phyloP scores from a whole-genome alignment of 202 grass and related monocot species.

The Zizania palustris region DNA sequence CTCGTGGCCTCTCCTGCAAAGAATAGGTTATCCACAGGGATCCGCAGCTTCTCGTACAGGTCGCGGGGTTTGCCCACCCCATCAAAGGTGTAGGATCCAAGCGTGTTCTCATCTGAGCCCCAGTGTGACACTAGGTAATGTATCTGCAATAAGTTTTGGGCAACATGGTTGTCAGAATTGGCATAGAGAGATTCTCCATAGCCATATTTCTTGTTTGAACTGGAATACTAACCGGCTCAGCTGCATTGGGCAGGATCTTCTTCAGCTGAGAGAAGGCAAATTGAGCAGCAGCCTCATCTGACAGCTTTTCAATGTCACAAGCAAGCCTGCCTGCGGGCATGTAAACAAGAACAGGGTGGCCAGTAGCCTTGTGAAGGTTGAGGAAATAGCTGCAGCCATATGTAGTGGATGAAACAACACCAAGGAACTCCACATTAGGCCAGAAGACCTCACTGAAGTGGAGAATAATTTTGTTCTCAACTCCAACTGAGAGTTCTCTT shows the following conservation, averaged over 20 bases:
- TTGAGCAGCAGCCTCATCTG: conserved; percentile 76
- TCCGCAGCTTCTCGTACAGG: conserved; percentile 80
- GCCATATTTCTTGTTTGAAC: not conserved
- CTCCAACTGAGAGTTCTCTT: conserved; percentile 69
- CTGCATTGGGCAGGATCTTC: conserved; percentile 83
- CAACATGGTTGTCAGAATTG: conserved; percentile 2
- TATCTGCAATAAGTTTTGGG: conserved; percentile 56
- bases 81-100: conserved; percentile 96
- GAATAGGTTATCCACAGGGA: conserved; percentile 95
- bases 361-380: conserved; percentile 97
- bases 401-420: conserved; percentile 79
- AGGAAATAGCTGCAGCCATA: conserved; percentile 99
- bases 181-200: not conserved
- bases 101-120: conserved; percentile 81
- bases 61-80: conserved; percentile 73
- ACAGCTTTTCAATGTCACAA: conserved; percentile 93
- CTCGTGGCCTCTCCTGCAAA: conserved; percentile 94
- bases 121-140: conserved; percentile 90
- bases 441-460: conserved; percentile 95
- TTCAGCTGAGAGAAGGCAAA: conserved; percentile 93
- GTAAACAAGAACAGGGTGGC: conserved; percentile 90
- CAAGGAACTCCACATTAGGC: conserved; percentile 99
- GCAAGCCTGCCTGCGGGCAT: conserved; percentile 97
- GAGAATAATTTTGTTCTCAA: conserved; percentile 94
- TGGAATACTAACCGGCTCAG: conserved; percentile 65